Evolutionary conservation across 164 flowering plant genomes (phyloP).

Genomic region (Magnolia changhungtana): DNA sequence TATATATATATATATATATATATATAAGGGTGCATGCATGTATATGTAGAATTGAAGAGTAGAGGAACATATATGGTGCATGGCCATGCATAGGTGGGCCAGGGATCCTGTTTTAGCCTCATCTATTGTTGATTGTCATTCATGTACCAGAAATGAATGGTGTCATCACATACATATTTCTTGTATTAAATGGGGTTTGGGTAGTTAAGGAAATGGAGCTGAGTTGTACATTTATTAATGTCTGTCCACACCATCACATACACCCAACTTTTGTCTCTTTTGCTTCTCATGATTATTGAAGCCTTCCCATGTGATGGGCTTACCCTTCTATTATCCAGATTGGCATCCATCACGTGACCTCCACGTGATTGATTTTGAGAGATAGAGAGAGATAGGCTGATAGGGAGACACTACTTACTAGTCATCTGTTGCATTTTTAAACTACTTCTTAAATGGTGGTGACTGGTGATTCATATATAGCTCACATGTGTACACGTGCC

Average conservation of each 20-base stretch:
- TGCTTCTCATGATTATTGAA: constrained; percentile 40
- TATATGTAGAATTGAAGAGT: too few species aligned
- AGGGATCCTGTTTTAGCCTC: not conserved
- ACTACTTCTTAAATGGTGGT: not conserved
- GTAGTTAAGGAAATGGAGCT: constrained; percentile 21
- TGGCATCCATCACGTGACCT: not conserved
- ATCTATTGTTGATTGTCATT: too few species aligned
- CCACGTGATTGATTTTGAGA: constrained; percentile 17
- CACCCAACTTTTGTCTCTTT: constrained; percentile 58
- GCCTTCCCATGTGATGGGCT: constrained; percentile 43
- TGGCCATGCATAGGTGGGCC: not conserved
- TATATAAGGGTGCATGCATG: too few species aligned
- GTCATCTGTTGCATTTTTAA: too few species aligned
- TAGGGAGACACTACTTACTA: too few species aligned
- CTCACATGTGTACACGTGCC: not conserved
- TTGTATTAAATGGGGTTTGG: not conserved
- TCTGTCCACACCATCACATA: constrained; percentile 11
- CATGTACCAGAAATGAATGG: not conserved
- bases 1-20: too few species aligned
- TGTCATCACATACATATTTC: not conserved
- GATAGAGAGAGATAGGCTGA: too few species aligned
- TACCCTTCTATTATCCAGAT: not conserved
- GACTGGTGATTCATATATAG: not conserved
- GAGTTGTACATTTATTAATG: constrained; percentile 26
- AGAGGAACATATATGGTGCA: too few species aligned